These are phyloP conservation scores for Gastrolobium bilobum DNA, from an alignment of 306 rosid species.

Conservation along the genomic window DNA sequence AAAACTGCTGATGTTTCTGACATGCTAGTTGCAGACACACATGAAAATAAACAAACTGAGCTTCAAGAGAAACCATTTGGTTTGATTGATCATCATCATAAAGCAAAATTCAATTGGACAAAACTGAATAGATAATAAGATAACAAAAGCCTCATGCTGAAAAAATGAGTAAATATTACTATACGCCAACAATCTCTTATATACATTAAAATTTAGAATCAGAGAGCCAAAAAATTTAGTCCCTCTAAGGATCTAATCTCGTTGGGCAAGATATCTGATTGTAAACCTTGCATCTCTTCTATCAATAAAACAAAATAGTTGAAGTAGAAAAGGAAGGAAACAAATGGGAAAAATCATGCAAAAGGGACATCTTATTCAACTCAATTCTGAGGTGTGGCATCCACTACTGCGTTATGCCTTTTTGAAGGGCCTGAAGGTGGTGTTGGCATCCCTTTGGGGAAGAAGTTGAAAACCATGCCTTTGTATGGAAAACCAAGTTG, in stretches of 20 bases:
- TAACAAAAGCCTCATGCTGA: constrained; percentile 6
- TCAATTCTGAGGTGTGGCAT: constrained; percentile 71
- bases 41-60: constrained; percentile 22
- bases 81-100: constrained; percentile 38
- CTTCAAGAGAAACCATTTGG: constrained; percentile 38
- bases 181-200: constrained; percentile 44
- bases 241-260: constrained; percentile 44
- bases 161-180: constrained; percentile 46
- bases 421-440: constrained; percentile 95
- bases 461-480: constrained; percentile 69
- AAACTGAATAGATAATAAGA: background rate
- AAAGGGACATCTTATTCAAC: background rate
- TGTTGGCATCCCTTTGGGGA: constrained; percentile 74
- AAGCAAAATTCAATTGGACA: constrained; percentile 21
- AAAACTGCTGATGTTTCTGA: constrained; percentile 31
- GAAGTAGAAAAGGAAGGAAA: constrained; percentile 7
- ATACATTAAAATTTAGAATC: constrained; percentile 47
- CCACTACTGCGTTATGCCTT: constrained; percentile 74
- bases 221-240: constrained; percentile 40
- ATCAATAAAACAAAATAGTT: constrained; percentile 37
- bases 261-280: constrained; percentile 50
- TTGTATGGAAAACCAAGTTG: constrained; percentile 39
- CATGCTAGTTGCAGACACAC: constrained; percentile 1
- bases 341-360: constrained; percentile 13
- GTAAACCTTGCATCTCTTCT: constrained; percentile 40